Evolutionary conservation across 1,284 basidiomycete species (phyloP), one percentile per base, ranked within the genome.

Genomic region (Porodaedalea pini): DNA sequence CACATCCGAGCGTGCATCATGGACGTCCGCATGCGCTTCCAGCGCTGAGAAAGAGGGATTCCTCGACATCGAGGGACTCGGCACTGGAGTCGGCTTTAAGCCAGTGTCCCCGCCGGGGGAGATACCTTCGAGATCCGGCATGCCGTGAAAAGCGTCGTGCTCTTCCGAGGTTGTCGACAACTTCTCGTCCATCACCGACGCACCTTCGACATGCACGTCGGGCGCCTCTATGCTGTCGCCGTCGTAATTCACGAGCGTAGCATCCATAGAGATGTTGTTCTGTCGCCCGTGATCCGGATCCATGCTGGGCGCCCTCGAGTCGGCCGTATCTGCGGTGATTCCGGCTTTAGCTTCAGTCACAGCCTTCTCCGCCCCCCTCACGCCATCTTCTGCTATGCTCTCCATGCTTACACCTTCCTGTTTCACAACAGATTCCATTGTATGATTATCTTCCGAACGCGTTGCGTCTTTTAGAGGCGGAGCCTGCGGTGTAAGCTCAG

Each of bases 1-100:
- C 15, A 68, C 59, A 5, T 54, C 47, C 27, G 61, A 62, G 21
- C 58, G 11, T 27, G 62, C 61, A 54, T 68, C 68, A 27, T 57
- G 57, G 31, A 58, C 45, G 29, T 66, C 58, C 7, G 52, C 51
- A 39, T 65, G 34, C 17, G 8, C 27, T 29, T 59, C 58, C 21
- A 58, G 5, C 11, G 29, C 40, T 5, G 21, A 10, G 4, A 40
- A 44, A 5, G 2, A 1, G 15, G 34, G 2, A 13, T 8, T 17
- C 19, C 47, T 21, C 4, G 54, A 11, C 4, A n/a, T 40, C 37
- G 27, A 11, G 2, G 52, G 23, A 37, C 19, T 25, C 29, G 13
- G 8, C 8, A 23, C n/a, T 21, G 32, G n/a, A 10, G 11, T 31
- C 25, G 15, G 51, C 1, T 13, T 23, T 27, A 17, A 17, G 10